Conservation (phyloP, 495 filamentous ascomycete genomes). For the Xanthoparmelia taractica region DNA sequence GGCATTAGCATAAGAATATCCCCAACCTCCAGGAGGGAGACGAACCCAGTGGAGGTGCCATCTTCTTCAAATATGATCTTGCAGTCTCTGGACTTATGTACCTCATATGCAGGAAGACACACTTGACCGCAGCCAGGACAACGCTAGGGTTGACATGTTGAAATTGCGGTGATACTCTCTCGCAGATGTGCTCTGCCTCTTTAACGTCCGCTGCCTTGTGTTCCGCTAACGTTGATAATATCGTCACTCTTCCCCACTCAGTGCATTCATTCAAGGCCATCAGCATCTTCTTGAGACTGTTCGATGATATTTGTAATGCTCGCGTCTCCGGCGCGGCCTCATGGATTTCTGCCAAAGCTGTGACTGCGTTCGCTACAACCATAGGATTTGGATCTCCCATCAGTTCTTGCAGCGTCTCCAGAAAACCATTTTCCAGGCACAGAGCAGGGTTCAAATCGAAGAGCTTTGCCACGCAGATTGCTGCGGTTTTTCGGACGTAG, state of each 20-base stretch:
- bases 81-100: constrained; percentile 67
- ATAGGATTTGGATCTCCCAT: constrained; percentile 98
- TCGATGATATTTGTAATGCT: constrained; percentile 71
- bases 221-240: constrained; percentile 80
- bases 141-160: constrained; percentile 98
- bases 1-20: constrained; percentile 24
- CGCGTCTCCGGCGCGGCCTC: constrained; percentile 86
- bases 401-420: constrained; percentile 92
- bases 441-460: constrained; percentile 88
- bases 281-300: constrained; percentile 83
- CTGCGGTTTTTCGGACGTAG: constrained; percentile 96
- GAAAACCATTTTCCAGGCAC: constrained; percentile 93
- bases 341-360: constrained; percentile 82
- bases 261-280: constrained; percentile 98
- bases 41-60: constrained; percentile 90
- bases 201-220: constrained; percentile 81
- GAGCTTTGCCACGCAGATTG: constrained; percentile 95
- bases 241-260: constrained; percentile 97
- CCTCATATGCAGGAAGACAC: constrained; percentile 95
- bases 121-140: constrained; percentile 92
- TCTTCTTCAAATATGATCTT: constrained; percentile 86
- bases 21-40: constrained; percentile 22
- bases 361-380: constrained; percentile 96
- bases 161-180: constrained; percentile 91
- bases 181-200: constrained; percentile 97